These are phyloP conservation scores for Coemansia sp. DNA, from an alignment of 192 early-diverging fungal species.

Conservation along the genomic window DNA sequence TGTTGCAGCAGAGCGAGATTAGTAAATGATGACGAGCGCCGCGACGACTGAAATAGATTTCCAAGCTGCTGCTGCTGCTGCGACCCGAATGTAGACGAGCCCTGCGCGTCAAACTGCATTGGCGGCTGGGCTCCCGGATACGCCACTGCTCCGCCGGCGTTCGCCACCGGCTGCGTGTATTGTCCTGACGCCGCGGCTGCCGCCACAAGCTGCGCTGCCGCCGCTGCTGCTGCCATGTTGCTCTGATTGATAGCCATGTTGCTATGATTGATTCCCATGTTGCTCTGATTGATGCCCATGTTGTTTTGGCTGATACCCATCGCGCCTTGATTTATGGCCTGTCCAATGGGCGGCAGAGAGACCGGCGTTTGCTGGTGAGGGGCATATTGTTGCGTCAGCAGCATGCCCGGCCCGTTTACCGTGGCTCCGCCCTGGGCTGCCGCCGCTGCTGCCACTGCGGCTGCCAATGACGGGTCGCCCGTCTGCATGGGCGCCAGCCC, in stretches of 20 bases:
- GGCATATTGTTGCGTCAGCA: constrained; percentile 40
- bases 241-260: not conserved
- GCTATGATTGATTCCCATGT: constrained; percentile 11
- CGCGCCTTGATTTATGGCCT: constrained; percentile 21
- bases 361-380: constrained; percentile 25
- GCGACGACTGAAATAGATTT: constrained; percentile 10
- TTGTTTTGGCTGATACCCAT: constrained; percentile 23
- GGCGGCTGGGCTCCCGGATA: not conserved
- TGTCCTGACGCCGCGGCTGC: constrained; percentile 23
- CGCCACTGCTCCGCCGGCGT: constrained; percentile 8
- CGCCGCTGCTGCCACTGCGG: constrained; percentile 14
- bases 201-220: constrained; percentile 18
- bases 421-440: constrained; percentile 10
- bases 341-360: constrained; percentile 30
- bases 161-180: constrained; percentile 17
- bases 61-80: constrained; percentile 12
- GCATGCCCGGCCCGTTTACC: constrained; percentile 19
- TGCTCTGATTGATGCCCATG: constrained; percentile 18
- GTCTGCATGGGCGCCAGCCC: constrained; percentile 11
- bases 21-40: constrained; percentile 35
- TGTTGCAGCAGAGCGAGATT: constrained; percentile 31
- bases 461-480: constrained; percentile 6
- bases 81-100: not conserved
- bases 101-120: not conserved
- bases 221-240: constrained; percentile 21